phyloP scores from a whole-genome alignment of 2,329 filamentous ascomycete species.

The Alternaria viburni region DNA sequence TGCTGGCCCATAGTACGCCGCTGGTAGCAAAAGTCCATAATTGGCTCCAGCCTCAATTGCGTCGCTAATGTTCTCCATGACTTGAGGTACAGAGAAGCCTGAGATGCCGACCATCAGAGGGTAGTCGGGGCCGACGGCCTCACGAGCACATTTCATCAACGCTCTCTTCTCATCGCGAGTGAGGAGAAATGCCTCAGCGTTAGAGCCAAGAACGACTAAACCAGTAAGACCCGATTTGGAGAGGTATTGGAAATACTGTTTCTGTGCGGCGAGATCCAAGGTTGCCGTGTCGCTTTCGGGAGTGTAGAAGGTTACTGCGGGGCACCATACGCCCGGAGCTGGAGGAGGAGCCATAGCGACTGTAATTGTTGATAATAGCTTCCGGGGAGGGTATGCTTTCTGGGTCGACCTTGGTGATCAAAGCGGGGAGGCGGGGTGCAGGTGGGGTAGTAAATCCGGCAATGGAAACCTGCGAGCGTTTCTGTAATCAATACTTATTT shows the following conservation, averaged over 20 bases:
- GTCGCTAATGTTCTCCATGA: conserved; percentile 52
- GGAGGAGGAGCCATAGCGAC: conserved; percentile 20
- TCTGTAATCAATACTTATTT: background rate
- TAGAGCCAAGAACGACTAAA: conserved; percentile 56
- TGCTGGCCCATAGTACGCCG: conserved; percentile 54
- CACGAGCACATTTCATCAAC: conserved; percentile 50
- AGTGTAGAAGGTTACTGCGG: conserved; percentile 56
- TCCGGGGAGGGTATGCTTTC: background rate
- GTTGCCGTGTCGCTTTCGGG: conserved; percentile 41
- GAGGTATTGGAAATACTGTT: conserved; percentile 54
- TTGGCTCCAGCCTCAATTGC: conserved; percentile 52
- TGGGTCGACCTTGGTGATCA: background rate
- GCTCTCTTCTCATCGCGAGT: conserved; percentile 52
- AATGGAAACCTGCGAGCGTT: background rate
- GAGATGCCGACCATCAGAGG: conserved; percentile 54
- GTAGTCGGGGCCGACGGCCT: conserved; percentile 50
- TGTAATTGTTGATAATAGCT: background rate
- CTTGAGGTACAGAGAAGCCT: conserved; percentile 53
- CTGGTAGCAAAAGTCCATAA: conserved; percentile 53
- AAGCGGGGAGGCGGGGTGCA: background rate
- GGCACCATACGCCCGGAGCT: conserved; percentile 42
- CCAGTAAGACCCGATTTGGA: conserved; percentile 52
- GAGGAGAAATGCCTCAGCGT: conserved; percentile 56
- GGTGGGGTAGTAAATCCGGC: background rate
- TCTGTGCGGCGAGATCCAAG: conserved; percentile 51